phyloP scores from a whole-genome alignment of 805 yeast species.

The Candida succiphila region DNA sequence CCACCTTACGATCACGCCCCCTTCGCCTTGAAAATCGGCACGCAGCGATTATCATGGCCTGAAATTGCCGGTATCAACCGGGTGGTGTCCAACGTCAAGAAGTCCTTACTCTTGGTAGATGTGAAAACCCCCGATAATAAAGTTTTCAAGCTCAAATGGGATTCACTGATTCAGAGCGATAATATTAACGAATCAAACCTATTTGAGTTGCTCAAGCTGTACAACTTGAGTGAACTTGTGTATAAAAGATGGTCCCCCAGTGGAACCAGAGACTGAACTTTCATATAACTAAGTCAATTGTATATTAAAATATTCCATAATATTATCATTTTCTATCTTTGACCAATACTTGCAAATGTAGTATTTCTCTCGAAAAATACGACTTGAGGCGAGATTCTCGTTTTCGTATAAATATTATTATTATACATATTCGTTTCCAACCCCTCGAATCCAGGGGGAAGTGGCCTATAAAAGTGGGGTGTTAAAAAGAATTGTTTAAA shows the following conservation, averaged over 20 bases:
- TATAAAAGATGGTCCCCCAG: constrained; percentile 83
- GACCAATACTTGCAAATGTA: too few relatives aligned
- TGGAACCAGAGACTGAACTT: constrained; percentile 58
- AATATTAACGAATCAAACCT: constrained; percentile 6
- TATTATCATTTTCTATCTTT: too few relatives aligned
- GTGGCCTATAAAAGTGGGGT: too few relatives aligned
- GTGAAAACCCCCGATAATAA: constrained; percentile 44
- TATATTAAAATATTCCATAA: background rate
- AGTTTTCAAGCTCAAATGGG: constrained; percentile 15
- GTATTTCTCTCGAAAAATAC: too few relatives aligned
- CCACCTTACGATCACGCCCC: constrained; percentile 97
- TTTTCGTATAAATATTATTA: too few relatives aligned
- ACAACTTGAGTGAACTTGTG: constrained; percentile 53
- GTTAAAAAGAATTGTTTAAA: too few relatives aligned
- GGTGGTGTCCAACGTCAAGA: constrained; percentile 81
- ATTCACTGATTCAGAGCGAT: background rate
- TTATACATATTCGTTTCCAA: too few relatives aligned
- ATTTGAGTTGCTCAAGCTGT: constrained; percentile 28
- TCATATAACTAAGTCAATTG: background rate
- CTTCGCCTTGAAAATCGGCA: constrained; percentile 39
- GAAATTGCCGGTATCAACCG: constrained; percentile 67
- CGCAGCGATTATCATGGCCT: constrained; percentile 30
- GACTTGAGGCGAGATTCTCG: too few relatives aligned
- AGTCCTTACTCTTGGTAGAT: constrained; percentile 60
- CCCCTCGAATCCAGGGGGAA: too few relatives aligned